Conservation (phyloP, 1,284 basidiomycete species). For the Ceratobasidium sp. region DNA sequence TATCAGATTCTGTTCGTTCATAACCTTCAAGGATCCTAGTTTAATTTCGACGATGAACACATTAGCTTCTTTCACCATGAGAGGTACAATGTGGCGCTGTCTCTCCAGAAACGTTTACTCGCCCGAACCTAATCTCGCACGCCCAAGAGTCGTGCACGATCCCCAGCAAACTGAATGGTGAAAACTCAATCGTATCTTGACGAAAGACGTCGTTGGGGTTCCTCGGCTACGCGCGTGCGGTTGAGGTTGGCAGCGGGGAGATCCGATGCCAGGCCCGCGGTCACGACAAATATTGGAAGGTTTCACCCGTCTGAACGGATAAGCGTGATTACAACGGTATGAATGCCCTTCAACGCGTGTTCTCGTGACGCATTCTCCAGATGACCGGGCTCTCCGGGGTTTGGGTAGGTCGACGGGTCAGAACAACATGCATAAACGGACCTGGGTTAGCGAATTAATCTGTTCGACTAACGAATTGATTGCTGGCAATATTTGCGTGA, state of each 20-base stretch:
- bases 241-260: not conserved
- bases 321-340: not conserved
- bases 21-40: no score
- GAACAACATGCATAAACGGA: not conserved
- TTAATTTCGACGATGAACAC: no score
- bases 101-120: not conserved
- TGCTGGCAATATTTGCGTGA: not conserved
- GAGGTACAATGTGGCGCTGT: not conserved
- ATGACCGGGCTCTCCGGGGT: constrained; percentile 3
- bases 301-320: not conserved
- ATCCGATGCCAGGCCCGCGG: not conserved
- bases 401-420: constrained; percentile 1
- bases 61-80: no score
- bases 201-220: not conserved
- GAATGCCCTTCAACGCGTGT: not conserved
- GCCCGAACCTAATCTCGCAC: constrained; percentile 9
- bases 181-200: not conserved
- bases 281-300: not conserved
- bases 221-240: not conserved
- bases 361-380: constrained; percentile 1
- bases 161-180: not conserved
- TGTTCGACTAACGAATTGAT: not conserved
- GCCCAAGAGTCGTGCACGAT: constrained; percentile 1
- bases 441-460: not conserved
- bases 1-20: no score